Evolutionary conservation across 768 basidiomycete species (phyloP).

Genomic region (Rhizopogon vesiculosus): DNA sequence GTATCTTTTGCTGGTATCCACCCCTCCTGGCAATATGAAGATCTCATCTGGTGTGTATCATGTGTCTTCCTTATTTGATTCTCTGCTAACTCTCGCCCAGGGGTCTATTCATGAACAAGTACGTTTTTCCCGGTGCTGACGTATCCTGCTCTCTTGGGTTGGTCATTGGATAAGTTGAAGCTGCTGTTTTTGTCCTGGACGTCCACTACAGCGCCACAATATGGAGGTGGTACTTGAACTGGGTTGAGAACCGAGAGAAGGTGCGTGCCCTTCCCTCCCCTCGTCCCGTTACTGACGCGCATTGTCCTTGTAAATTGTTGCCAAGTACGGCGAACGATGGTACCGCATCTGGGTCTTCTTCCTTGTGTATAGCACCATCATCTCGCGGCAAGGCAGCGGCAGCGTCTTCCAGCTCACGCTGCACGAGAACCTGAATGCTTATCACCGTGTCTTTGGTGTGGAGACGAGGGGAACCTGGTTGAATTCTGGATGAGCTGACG

Average conservation of each 20-base stretch:
- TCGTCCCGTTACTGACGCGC: too few relatives aligned
- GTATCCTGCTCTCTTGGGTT: constrained; percentile 96
- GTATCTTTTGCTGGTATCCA: constrained; percentile 92
- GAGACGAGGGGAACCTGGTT: constrained; percentile 24
- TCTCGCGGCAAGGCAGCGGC: constrained; percentile 80
- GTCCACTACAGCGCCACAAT: constrained; percentile 96
- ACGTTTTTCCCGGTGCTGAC: constrained; percentile 98
- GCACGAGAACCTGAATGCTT: constrained; percentile 97
- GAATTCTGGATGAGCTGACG: not conserved
- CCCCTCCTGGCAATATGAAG: constrained; percentile 97
- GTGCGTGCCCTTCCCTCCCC: constrained; percentile 13
- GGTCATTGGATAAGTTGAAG: constrained; percentile 86
- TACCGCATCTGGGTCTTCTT: constrained; percentile 97
- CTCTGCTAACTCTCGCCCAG: constrained; percentile 27
- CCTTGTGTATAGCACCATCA: constrained; percentile 89
- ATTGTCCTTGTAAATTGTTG: constrained; percentile 12
- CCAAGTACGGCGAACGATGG: constrained; percentile 37
- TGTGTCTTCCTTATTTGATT: constrained; percentile 17
- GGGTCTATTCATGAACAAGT: constrained; percentile 98
- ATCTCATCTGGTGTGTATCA: too few relatives aligned
- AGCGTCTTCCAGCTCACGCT: constrained; percentile 96
- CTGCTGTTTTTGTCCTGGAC: constrained; percentile 92
- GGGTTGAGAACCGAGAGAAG: constrained; percentile 90
- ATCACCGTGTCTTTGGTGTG: constrained; percentile 85
- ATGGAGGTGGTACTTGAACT: constrained; percentile 95